Base-by-base conservation (phyloP, 1,284 basidiomycete species). In the Apiotrichum sp. region DNA sequence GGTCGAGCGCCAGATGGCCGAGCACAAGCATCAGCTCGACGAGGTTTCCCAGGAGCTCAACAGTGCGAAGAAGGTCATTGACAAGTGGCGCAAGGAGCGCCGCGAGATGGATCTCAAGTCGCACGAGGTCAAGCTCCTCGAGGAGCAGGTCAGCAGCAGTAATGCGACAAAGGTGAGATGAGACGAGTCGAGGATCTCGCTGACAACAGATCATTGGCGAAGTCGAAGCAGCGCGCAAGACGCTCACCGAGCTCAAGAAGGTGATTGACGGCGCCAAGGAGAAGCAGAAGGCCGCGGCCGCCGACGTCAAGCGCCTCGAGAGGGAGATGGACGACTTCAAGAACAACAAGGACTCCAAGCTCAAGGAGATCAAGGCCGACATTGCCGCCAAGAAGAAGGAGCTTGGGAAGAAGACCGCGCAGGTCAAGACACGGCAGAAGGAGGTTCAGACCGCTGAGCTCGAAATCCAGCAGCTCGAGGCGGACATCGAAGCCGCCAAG, bases 321-420 rank as follows among this genome's bases (percentile, higher is more conserved):
- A 87, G 86, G 69, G 96, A 99, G 72, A 98, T 98, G 92, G 85
- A 84, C 53, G 96, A 98, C 79, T 97, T 98, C 79, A 93, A 96
- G 79, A 87, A 92, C 74, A 93, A 99, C 80, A 96, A 97, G 74
- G 95, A 97, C 56, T 90, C 90, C 47, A 98, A 98, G 78, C 88
- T 93, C 54, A 88, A 88, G 42, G 88, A 98, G 73, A 84, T 98
- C 65, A 95, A 93, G 80, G 90, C 81, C 29, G 84, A 86, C 57
- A 91, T 97, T 61, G 80, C 81, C 13, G 85, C 83, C 69, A 87
- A 90, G 75, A 96, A 95, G 76, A 80, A 83, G 14, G 83, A 83
- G 6, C 78, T 95, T 9, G 86, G 88, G 69, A 89, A 91, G 76
- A 86, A 92, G 70, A 81, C 85, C 1, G 84, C 86, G 1, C 78